Evolutionary conservation across 371 early-diverging fungal genomes (phyloP).

Genomic region (Synchytrium microbalum): DNA sequence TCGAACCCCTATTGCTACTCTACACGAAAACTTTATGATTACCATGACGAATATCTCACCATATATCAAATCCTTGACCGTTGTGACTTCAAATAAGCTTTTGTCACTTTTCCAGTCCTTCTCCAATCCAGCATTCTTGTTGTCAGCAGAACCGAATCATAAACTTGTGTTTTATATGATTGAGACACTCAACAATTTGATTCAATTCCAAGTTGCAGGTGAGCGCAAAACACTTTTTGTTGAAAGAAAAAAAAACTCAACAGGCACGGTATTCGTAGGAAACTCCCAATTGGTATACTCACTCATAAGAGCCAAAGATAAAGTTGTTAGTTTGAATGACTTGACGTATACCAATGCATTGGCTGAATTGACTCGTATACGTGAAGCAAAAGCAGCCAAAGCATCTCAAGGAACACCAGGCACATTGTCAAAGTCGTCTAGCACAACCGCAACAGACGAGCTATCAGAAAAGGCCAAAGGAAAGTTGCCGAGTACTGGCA

Average conservation of each 20-base stretch:
- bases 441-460: conserved; percentile 3
- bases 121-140: conserved; percentile 68
- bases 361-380: conserved; percentile 47
- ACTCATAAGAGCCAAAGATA: conserved; percentile 57
- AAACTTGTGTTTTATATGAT: conserved; percentile 60
- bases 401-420: conserved; percentile 13
- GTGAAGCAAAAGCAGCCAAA: conserved; percentile 32
- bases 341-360: conserved; percentile 57
- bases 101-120: conserved; percentile 65
- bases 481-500: conserved; percentile 18
- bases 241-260: not conserved
- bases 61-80: conserved; percentile 62
- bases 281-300: conserved; percentile 74
- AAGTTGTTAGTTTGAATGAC: conserved; percentile 51
- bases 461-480: conserved; percentile 59
- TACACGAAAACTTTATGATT: conserved; percentile 68
- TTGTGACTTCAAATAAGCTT: conserved; percentile 62
- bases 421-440: conserved; percentile 2
- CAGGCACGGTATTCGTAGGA: conserved; percentile 26
- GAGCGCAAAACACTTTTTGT: not conserved
- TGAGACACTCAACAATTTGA: conserved; percentile 68
- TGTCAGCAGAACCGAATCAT: conserved; percentile 70
- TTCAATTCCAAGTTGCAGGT: conserved; percentile 69
- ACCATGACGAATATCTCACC: conserved; percentile 77
- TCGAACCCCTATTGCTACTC: conserved; percentile 43